Evolutionary conservation across 257 asterid genomes (phyloP), one percentile per base, ranked within the genome.

Genomic region (Solanum bukasovii): DNA sequence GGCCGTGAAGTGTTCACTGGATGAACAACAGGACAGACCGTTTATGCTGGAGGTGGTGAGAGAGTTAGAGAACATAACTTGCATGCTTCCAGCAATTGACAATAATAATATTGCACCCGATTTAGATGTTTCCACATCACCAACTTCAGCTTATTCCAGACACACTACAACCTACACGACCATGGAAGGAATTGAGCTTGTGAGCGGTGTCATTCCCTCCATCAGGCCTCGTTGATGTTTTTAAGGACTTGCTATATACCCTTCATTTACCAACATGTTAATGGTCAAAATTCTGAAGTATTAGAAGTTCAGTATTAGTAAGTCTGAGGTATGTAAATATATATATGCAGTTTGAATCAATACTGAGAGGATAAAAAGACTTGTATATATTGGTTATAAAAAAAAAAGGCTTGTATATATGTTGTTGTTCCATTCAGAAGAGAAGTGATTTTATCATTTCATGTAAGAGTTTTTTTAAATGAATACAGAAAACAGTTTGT

Each of bases 1-100:
- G 82, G 93, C 90, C 25, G 78, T 91, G 7, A 91, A 86, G 42
- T 91, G 93, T 84, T 91, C 91, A 87, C 87, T 23, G 81, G 93
- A 89, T 6, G 90, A 89, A 75, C 74, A 91, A 27, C 87, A 89
- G 34, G 59, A 86, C 3, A 87, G 93, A 85, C 93, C 91, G 20
- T 42, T 88, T 29, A 89, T 91, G 93, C 73, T 88, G 4, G 90
- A 91, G 67, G 91, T 89, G 71, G 90, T 89, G 29, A 87, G 93
- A 65, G 93, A 89, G 77, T 88, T 91, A 10, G 91, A 91, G 59
- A 16, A 34, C 88, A 88, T 88, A 78, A 88, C 87, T 88, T 29
- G 0, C 13, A 88, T 86, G 90, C 85, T 91, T 89, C 93, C 91
- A 18, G 90, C 52, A 7, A 83, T 78, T 10, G 91, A 91, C 65